These are phyloP conservation scores for Cornus kousa DNA, from an alignment of 148 eudicot genomes.

Conservation along the genomic window DNA sequence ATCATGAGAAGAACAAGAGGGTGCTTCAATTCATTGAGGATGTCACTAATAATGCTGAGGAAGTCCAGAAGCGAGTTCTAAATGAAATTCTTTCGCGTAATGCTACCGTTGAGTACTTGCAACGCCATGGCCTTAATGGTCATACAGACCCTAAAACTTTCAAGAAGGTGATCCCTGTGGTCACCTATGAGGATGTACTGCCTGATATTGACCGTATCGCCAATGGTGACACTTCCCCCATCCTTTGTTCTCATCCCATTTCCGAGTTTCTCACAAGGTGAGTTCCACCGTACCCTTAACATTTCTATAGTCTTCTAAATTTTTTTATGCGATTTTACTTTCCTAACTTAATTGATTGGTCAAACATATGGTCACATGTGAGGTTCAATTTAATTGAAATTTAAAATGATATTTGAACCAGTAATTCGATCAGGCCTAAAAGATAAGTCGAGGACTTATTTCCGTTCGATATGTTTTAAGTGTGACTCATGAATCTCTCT, in stretches of 20 bases:
- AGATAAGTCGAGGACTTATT: too few relatives aligned
- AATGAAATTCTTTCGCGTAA: constrained; percentile 25
- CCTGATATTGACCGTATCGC: constrained; percentile 27
- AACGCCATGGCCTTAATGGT: constrained; percentile 15
- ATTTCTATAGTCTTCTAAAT: too few relatives aligned
- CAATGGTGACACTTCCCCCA: constrained; percentile 32
- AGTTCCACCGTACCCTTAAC: too few relatives aligned
- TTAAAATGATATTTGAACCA: too few relatives aligned
- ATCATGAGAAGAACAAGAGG: constrained; percentile 15
- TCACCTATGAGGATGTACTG: constrained; percentile 25
- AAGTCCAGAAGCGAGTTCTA: constrained; percentile 23
- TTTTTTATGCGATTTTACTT: too few relatives aligned
- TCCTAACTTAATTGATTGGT: too few relatives aligned
- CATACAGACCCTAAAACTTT: constrained; percentile 21
- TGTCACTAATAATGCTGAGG: constrained; percentile 24
- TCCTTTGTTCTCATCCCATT: constrained; percentile 29
- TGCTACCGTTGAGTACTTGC: constrained; percentile 28
- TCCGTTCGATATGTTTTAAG: too few relatives aligned
- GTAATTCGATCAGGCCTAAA: too few relatives aligned
- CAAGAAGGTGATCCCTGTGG: constrained; percentile 27
- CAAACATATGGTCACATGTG: too few relatives aligned
- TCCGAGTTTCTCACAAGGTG: constrained; percentile 35
- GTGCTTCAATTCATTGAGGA: constrained; percentile 29
- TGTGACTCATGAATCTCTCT: too few relatives aligned
- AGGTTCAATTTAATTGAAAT: too few relatives aligned